A percentile compares a stretch with the other conserved stretches of the same genome.
These are phyloP conservation scores for Pythium aphanidermatum DNA, from an alignment of 352 stramenopile genomes.

Conservation along the genomic window DNA sequence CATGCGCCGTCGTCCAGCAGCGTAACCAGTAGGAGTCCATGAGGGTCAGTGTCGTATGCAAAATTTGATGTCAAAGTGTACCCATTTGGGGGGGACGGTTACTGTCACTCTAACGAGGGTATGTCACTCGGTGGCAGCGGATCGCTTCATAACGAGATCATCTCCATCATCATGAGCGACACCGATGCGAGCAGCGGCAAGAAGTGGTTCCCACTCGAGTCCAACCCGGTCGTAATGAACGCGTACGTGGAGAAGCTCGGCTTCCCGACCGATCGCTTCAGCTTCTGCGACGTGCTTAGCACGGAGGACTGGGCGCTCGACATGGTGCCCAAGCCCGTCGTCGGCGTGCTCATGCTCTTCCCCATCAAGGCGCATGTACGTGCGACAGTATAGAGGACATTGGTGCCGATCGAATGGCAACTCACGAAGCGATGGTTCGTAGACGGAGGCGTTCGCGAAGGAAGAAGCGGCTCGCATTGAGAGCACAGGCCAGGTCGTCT, in stretches of 20 bases:
- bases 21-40: neutral
- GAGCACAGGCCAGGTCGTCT: conserved; percentile 65
- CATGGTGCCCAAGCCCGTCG: conserved; percentile 93
- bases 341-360: conserved; percentile 94
- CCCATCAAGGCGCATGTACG: conserved; percentile 89
- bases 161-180: conserved; percentile 19
- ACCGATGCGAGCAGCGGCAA: conserved; percentile 41
- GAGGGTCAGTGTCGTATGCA: neutral
- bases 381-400: conserved; percentile 3
- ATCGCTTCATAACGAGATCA: conserved; percentile 2
- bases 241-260: conserved; percentile 93
- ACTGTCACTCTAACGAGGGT: conserved; percentile 3
- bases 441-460: conserved; percentile 75
- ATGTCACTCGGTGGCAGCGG: too few species aligned
- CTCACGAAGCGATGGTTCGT: conserved; percentile 1
- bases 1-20: conserved; percentile 24
- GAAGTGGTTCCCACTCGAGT: conserved; percentile 91
- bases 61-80: neutral
- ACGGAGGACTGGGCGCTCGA: conserved; percentile 96
- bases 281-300: conserved; percentile 93
- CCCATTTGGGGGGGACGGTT: neutral
- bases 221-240: conserved; percentile 95
- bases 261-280: conserved; percentile 78
- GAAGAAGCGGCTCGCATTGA: conserved; percentile 67
- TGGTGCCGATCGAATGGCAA: neutral